These are phyloP conservation scores for Penicillium sp. DNA, from an alignment of 2,329 filamentous ascomycete species.

Conservation along the genomic window DNA sequence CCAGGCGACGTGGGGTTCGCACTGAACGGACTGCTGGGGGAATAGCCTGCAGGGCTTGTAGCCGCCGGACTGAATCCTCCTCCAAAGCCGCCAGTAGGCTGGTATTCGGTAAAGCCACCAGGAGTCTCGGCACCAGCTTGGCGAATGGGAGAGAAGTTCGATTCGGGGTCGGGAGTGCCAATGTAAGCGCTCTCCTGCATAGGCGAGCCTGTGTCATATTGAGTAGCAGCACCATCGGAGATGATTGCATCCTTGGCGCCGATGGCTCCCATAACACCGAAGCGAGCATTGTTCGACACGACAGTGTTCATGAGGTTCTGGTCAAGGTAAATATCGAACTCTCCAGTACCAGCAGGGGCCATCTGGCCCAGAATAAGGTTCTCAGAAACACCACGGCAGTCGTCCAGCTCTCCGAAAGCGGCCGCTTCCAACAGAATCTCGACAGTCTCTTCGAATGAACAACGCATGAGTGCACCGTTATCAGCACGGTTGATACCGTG, in stretches of 20 bases:
- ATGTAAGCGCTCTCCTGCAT: conserved; percentile 52
- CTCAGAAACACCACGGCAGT: conserved; percentile 95
- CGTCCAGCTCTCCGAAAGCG: conserved; percentile 86
- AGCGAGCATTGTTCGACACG: conserved; percentile 81
- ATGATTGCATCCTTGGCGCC: conserved; percentile 64
- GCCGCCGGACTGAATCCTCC: conserved; percentile 59
- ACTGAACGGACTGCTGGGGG: conserved; percentile 68
- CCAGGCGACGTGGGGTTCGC: conserved; percentile 60
- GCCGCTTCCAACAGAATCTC: conserved; percentile 96
- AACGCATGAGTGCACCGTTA: conserved; percentile 96
- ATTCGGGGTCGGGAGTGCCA: conserved; percentile 56
- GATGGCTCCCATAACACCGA: conserved; percentile 71
- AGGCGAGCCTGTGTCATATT: conserved; percentile 69
- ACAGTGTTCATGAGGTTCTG: conserved; percentile 92
- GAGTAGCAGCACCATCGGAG: conserved; percentile 75
- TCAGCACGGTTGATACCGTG: conserved; percentile 98
- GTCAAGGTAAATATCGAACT: conserved; percentile 88
- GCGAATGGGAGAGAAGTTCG: conserved; percentile 62
- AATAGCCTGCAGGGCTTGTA: conserved; percentile 55
- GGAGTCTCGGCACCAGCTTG: no score
- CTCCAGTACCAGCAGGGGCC: conserved; percentile 91
- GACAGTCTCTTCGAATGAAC: conserved; percentile 98
- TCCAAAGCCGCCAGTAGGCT: conserved; percentile 46
- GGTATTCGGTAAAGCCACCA: no score
- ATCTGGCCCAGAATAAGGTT: conserved; percentile 98